These are phyloP conservation scores for Acer campestre DNA, from an alignment of 345 rosid genomes.

Conservation along the genomic window DNA sequence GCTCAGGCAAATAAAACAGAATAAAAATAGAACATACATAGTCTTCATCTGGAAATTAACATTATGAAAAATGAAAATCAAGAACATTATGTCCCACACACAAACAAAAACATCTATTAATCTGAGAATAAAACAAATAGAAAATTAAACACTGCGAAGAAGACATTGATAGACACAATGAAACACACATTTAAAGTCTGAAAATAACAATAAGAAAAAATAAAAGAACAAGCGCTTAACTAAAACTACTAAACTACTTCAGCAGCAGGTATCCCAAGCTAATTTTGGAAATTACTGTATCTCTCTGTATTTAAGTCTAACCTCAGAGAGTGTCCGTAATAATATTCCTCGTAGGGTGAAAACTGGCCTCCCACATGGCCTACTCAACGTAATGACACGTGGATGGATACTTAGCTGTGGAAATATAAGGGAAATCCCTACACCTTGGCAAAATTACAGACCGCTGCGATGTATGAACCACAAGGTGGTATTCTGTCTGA, in stretches of 20 bases:
- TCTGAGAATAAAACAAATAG: not conserved
- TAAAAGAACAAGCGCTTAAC: not conserved
- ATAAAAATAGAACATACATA: not conserved
- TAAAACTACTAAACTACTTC: not conserved
- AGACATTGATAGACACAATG: not conserved
- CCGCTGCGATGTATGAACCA: no score
- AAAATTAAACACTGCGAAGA: not conserved
- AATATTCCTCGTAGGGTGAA: no score
- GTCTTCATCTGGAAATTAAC: not conserved
- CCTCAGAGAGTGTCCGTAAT: not conserved
- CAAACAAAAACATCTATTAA: not conserved
- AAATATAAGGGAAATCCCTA: no score
- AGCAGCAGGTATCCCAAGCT: not conserved
- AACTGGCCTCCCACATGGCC: no score
- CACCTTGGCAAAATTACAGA: no score
- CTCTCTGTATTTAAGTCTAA: not conserved
- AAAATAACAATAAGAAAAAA: not conserved
- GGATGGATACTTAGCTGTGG: no score
- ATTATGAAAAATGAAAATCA: not conserved
- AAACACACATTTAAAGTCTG: not conserved
- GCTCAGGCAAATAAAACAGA: slow-evolving; percentile 5
- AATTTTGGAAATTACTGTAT: not conserved
- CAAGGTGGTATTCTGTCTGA: no score
- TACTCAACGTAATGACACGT: no score
- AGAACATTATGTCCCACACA: not conserved